phyloP scores from a whole-genome alignment of 2,329 filamentous ascomycete genomes.

The Ophiosphaerella narmari region DNA sequence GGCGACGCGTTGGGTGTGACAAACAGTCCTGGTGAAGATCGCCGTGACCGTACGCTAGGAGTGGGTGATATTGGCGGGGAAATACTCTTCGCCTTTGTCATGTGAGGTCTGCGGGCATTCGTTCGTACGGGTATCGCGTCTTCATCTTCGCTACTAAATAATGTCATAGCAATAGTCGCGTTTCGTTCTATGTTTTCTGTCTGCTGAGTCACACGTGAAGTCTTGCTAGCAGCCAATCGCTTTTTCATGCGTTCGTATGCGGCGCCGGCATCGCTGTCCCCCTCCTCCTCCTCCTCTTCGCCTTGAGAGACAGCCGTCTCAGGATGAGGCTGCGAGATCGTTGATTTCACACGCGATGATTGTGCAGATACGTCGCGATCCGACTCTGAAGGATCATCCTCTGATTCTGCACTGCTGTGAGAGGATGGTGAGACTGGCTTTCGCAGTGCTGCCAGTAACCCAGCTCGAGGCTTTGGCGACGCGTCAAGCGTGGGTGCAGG shows the following conservation, averaged over 20 bases:
- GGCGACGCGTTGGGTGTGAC: slow-evolving; percentile 55
- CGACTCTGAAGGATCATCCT: slow-evolving; percentile 31
- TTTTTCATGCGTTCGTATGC: slow-evolving; percentile 55
- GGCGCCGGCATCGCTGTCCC: slow-evolving; percentile 39
- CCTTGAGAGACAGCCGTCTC: background rate
- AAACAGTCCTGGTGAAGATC: slow-evolving; percentile 60
- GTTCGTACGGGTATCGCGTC: slow-evolving; percentile 34
- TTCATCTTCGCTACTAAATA: slow-evolving; percentile 32
- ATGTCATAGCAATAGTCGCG: slow-evolving; percentile 5
- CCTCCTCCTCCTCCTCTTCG: slow-evolving; percentile 29
- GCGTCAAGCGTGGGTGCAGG: slow-evolving; percentile 14
- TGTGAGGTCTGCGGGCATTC: slow-evolving; percentile 16
- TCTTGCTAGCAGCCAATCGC: slow-evolving; percentile 46
- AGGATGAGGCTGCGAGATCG: background rate
- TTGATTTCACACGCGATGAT: background rate
- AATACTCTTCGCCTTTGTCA: slow-evolving; percentile 13
- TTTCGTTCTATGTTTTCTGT: slow-evolving; percentile 1
- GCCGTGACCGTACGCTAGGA: slow-evolving; percentile 32
- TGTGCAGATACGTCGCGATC: slow-evolving; percentile 7
- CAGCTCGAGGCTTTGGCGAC: slow-evolving; percentile 22
- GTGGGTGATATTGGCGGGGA: slow-evolving; percentile 23
- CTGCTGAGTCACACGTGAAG: slow-evolving; percentile 11
- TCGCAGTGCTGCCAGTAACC: slow-evolving; percentile 28
- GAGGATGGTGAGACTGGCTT: slow-evolving; percentile 29
- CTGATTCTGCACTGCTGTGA: slow-evolving; percentile 49